Base-by-base conservation (phyloP, 345 rosid genomes). In the Moringa oleifera region DNA sequence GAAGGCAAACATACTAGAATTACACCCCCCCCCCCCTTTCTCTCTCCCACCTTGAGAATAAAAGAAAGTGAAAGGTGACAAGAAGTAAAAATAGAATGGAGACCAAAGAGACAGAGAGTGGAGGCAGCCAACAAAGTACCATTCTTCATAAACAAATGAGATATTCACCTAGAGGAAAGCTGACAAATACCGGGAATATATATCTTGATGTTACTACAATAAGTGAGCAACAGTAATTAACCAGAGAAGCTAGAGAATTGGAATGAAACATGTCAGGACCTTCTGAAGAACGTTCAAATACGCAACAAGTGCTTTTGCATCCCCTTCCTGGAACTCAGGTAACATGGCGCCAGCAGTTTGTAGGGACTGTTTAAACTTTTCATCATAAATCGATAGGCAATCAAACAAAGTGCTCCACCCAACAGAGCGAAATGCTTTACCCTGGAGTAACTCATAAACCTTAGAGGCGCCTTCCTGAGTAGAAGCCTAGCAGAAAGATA, bases 381-480 rank as follows among this genome's bases (percentile, higher is more conserved):
- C 97, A 67, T 84, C 92, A 63, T 93, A 93, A 49, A 90, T 83
- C 62, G 80, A 73, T 73, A 93, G 81, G 81, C 97, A 88, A 67
- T 82, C 82, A 82, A 93, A 93, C 75, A 93, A 79, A 59, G 97
- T 88, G 70, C 85, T 75, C 98, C 98, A 93, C 72, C 98, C 96
- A 68, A 93, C 76, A 57, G 91, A 83, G 50, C 94, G 91, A 72
- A 93, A 90, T 59, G 90, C 75, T 80, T 89, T 81, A 25, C 98
- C 89, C 74, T 82, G 83, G 63, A 93, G 96, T 74, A 93, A 75
- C 75, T 90, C 97, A 71, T 75, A 87, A 68, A 93, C 91, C 85
- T 82, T 93, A 53, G 89, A 76, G 56, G 98, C 94, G 64, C 97
- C 97, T 74, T 93, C 98, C 69, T 88, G 86, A 76, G 84, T 90